These are phyloP conservation scores for Ogataea parapolymorpha DNA, from an alignment of 805 yeast species.

Conservation along the genomic window DNA sequence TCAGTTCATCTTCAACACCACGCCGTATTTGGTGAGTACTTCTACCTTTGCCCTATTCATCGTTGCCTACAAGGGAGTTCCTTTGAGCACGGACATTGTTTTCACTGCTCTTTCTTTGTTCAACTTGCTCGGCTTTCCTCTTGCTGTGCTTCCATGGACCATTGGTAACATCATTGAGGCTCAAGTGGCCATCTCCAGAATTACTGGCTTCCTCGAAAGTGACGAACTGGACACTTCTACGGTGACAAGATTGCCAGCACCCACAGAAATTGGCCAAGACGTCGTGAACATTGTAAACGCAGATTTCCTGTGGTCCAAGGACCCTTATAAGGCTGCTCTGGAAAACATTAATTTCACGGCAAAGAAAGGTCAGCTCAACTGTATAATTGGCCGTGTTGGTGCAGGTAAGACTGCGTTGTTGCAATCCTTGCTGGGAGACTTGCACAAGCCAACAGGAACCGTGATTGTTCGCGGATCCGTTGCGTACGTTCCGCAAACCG, in stretches of 20 bases:
- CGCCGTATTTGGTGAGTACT: constrained; percentile 88
- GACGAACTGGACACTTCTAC: constrained; percentile 76
- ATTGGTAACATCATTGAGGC: constrained; percentile 85
- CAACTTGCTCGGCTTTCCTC: constrained; percentile 85
- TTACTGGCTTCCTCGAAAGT: constrained; percentile 66
- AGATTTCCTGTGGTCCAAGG: constrained; percentile 75
- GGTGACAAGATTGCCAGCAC: constrained; percentile 49
- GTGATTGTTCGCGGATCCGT: constrained; percentile 70
- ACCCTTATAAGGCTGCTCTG: constrained; percentile 68
- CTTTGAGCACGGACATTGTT: constrained; percentile 85
- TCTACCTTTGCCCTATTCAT: constrained; percentile 81
- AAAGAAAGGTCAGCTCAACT: constrained; percentile 72
- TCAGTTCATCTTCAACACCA: constrained; percentile 74
- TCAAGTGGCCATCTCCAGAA: constrained; percentile 74
- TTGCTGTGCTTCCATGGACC: constrained; percentile 89
- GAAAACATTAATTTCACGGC: constrained; percentile 60
- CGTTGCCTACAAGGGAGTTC: constrained; percentile 47
- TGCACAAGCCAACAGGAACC: constrained; percentile 70
- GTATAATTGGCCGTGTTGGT: constrained; percentile 89
- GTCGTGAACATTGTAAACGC: constrained; percentile 62
- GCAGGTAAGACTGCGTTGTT: constrained; percentile 83
- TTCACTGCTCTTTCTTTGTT: constrained; percentile 88
- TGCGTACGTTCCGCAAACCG: constrained; percentile 89
- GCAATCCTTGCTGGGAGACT: constrained; percentile 78
- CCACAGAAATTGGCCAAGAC: constrained; percentile 57